Percentiles rank a stretch among this genome's conserved stretches.
Conservation (phyloP, 2,329 filamentous ascomycete species). For the Epichloe aotearoae region DNA sequence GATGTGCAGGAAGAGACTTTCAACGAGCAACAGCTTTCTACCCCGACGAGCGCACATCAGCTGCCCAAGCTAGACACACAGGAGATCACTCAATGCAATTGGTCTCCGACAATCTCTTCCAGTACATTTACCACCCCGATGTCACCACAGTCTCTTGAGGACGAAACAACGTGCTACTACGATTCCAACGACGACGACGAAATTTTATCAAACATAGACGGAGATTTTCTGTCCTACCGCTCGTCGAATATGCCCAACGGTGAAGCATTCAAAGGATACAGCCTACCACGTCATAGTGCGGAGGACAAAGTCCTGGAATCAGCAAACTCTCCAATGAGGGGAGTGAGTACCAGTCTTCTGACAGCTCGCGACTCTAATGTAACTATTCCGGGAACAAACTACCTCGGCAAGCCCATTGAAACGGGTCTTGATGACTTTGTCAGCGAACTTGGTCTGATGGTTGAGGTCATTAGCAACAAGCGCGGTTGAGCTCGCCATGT, state of each 20-base stretch:
- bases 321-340: slow-evolving; percentile 1
- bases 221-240: slow-evolving; percentile 20
- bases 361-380: slow-evolving; percentile 10
- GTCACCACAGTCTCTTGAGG: slow-evolving; percentile 25
- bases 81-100: slow-evolving; percentile 10
- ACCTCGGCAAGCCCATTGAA: slow-evolving; percentile 23
- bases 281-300: slow-evolving; percentile 26
- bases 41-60: slow-evolving; percentile 5
- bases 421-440: slow-evolving; percentile 27
- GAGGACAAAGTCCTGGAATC: slow-evolving; percentile 8
- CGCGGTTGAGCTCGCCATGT: slow-evolving; percentile 7
- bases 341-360: slow-evolving; percentile 14
- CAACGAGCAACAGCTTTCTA: slow-evolving; percentile 9
- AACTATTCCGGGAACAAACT: slow-evolving; percentile 10
- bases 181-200: slow-evolving; percentile 31
- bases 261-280: slow-evolving; percentile 27
- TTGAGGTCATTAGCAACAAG: slow-evolving; percentile 29
- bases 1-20: slow-evolving; percentile 7
- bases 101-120: slow-evolving; percentile 16
- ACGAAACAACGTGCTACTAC: slow-evolving; percentile 32
- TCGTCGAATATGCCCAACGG: slow-evolving; percentile 7
- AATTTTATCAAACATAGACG: slow-evolving; percentile 22
- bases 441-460: slow-evolving; percentile 39
- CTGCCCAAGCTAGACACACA: slow-evolving; percentile 13
- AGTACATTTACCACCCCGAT: slow-evolving; percentile 20